phyloP scores from a whole-genome alignment of 495 filamentous ascomycete species.

The Hypomontagnella submonticulosa region DNA sequence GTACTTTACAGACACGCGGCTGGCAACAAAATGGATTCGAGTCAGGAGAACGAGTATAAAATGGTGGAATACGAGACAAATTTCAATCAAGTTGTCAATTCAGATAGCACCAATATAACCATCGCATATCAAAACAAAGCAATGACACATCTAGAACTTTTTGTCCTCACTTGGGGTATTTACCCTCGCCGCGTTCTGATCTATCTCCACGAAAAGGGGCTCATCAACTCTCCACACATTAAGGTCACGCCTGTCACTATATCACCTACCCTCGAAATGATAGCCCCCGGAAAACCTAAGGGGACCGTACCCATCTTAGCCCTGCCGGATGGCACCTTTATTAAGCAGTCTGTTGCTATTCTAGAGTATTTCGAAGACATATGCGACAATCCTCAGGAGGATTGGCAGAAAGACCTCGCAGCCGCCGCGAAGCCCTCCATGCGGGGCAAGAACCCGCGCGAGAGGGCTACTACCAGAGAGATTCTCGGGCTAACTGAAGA shows the following conservation, averaged over 20 bases:
- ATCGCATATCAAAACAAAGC: neutral
- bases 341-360: conserved; percentile 38
- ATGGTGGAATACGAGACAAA: neutral
- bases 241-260: conserved; percentile 18
- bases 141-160: conserved; percentile 24
- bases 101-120: too few relatives aligned
- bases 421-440: conserved; percentile 21
- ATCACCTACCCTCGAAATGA: neutral
- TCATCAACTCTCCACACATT: conserved; percentile 21
- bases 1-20: neutral
- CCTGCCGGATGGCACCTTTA: conserved; percentile 35
- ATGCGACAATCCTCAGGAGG: conserved; percentile 24
- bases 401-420: conserved; percentile 27
- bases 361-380: conserved; percentile 44
- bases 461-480: conserved; percentile 21
- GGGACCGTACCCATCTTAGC: conserved; percentile 34
- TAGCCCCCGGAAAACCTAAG: conserved; percentile 33
- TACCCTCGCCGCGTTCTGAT: conserved; percentile 34
- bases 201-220: conserved; percentile 42
- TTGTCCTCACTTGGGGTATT: conserved; percentile 20
- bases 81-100: neutral
- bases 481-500: conserved; percentile 25
- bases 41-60: neutral
- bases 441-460: conserved; percentile 13
- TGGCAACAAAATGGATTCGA: neutral